These are phyloP conservation scores for Beta vulgaris DNA, from an alignment of 148 eudicot genomes.

Conservation along the genomic window DNA sequence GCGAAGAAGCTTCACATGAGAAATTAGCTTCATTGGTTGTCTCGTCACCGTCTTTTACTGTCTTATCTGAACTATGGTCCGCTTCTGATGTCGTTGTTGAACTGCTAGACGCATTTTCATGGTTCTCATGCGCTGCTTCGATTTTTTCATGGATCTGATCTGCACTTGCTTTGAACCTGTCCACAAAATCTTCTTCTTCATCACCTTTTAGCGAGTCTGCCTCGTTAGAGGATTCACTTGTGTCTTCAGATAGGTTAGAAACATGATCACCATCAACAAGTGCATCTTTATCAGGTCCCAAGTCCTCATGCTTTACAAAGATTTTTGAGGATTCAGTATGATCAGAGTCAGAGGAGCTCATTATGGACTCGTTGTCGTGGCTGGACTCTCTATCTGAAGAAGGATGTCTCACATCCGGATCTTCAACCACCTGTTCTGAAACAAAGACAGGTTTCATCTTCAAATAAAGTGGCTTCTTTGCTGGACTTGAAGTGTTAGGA, in stretches of 20 bases:
- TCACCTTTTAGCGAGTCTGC: constrained; percentile 28
- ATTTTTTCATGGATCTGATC: background rate
- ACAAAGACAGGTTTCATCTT: constrained; percentile 41
- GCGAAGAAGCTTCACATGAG: constrained; percentile 30
- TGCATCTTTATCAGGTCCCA: constrained; percentile 30
- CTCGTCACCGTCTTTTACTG: constrained; percentile 21
- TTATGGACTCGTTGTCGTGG: constrained; percentile 17
- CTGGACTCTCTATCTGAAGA: constrained; percentile 32
- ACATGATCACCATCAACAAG: constrained; percentile 28
- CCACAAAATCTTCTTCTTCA: constrained; percentile 21
- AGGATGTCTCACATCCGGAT: constrained; percentile 41
- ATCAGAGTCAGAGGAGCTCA: constrained; percentile 50
- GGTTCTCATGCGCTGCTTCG: constrained; percentile 18
- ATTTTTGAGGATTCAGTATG: constrained; percentile 40
- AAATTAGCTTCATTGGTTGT: constrained; percentile 26
- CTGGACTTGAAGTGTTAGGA: background rate
- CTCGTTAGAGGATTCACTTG: constrained; percentile 53
- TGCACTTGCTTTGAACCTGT: background rate
- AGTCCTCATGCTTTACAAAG: constrained; percentile 29
- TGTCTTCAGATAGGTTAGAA: constrained; percentile 37
- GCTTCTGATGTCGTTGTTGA: constrained; percentile 26
- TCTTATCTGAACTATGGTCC: constrained; percentile 25
- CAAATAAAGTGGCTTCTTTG: constrained; percentile 10
- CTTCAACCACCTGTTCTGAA: constrained; percentile 29
- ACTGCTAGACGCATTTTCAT: constrained; percentile 28